Conservation (phyloP, 495 filamentous ascomycete species). For the Neurospora discreta region DNA sequence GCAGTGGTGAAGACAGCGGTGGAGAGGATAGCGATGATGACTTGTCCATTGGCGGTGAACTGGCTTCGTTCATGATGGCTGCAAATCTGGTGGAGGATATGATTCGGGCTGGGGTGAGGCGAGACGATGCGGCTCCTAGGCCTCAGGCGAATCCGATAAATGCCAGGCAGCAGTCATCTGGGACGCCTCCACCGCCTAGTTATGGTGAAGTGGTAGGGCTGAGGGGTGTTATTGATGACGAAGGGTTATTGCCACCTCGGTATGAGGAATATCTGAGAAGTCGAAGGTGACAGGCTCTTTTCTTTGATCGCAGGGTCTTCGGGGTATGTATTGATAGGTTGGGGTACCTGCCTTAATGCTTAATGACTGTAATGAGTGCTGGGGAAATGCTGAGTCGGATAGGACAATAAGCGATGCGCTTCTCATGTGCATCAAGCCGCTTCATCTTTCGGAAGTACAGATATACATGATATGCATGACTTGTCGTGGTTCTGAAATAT, state of each 20-base stretch:
- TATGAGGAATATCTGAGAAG: neutral
- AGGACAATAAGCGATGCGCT: neutral
- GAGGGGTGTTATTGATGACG: neutral
- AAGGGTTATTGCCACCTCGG: neutral
- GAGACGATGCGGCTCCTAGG: neutral
- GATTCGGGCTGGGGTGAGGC: constrained; percentile 32
- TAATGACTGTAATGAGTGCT: neutral
- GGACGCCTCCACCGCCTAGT: neutral
- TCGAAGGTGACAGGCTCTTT: neutral
- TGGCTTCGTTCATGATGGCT: constrained; percentile 36
- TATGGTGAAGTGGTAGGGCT: neutral
- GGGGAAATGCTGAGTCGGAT: neutral
- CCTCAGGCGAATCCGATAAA: neutral
- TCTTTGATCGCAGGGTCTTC: neutral
- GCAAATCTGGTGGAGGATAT: constrained; percentile 34
- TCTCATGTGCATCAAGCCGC: neutral
- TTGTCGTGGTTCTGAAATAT: neutral
- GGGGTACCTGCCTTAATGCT: neutral
- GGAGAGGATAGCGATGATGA: neutral
- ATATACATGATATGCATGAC: neutral
- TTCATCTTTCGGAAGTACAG: too few relatives aligned
- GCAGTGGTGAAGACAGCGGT: neutral
- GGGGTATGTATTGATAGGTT: neutral
- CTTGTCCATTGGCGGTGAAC: constrained; percentile 19
- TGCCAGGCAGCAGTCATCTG: neutral